Base-by-base conservation (phyloP, 805 yeast genomes). In the Tetrapisispora iriomotensis region DNA sequence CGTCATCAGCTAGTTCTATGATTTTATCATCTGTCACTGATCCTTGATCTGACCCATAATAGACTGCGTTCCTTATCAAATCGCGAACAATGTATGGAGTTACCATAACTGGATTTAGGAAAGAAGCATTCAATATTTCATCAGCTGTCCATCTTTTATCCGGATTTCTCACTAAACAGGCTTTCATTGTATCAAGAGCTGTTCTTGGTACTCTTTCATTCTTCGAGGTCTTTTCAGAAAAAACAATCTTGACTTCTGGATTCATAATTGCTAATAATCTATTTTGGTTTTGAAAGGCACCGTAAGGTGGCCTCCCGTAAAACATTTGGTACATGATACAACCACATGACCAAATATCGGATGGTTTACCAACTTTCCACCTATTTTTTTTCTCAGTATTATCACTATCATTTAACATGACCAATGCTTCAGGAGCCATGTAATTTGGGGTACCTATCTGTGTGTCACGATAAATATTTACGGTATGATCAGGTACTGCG, bases 301-400 rank as follows among this genome's bases (percentile, higher is more conserved):
- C 94, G 64, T 85, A 88, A 1, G 98, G 98, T 1, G 96, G 90
- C 44, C 72, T 72, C 0, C 96, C 96, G 51, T 92, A 94, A 8
- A 88, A 74, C 95, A 92, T 86, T 59, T 92, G 97, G 61, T 87
- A 90, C 1, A 92, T 67, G 3, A 92, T 90, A 58, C 97, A 87
- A 0, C 98, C 98, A 62, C 95, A 83, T 17, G 97, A 87, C 98
- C 98, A 92, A 13, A 92, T 79, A 63, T 92, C 98, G 2, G 96
- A 82, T 0, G 97, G 95, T 51, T 79, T 81, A 1, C 97, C 96
- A 9, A 88, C 94, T 58, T 76, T 83, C 90, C 75, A 69, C 21
- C 62, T 61, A 24, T 51, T 53, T 19, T 47, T 33, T 8, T 38
- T 33, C 94, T 81, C 38, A 28, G 41, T 41, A 8, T 47, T 53